These are phyloP conservation scores for Rhododendron simsii DNA, from an alignment of 148 eudicot genomes.

Conservation along the genomic window DNA sequence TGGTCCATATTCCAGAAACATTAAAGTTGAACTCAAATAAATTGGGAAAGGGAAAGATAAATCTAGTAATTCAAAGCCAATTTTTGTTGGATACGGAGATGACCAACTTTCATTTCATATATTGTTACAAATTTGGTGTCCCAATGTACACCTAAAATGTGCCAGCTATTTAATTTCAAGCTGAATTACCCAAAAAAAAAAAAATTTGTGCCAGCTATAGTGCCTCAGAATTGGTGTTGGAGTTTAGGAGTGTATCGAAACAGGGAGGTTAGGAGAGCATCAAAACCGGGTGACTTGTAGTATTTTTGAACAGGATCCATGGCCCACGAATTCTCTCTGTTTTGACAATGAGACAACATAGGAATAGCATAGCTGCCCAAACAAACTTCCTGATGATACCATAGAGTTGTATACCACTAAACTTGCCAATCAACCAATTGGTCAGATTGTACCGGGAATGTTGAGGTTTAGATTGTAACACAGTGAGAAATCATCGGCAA, in stretches of 20 bases:
- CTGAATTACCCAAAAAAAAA: no score
- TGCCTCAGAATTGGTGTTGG: not conserved
- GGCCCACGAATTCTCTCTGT: not conserved
- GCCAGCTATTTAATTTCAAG: no score
- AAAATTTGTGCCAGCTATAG: no score
- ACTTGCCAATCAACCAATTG: not conserved
- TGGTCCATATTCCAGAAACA: not conserved
- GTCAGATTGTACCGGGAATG: not conserved
- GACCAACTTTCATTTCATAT: not conserved
- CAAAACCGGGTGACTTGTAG: not conserved
- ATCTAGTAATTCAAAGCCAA: no score
- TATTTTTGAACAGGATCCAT: not conserved
- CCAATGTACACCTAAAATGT: not conserved
- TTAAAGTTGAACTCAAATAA: no score
- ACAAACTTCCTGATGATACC: not conserved
- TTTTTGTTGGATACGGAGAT: no score
- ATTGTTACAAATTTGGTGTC: not conserved
- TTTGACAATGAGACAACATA: not conserved
- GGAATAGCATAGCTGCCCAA: not conserved
- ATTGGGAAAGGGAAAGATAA: no score
- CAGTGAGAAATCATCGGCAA: not conserved
- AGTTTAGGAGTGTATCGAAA: not conserved
- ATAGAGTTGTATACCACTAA: not conserved
- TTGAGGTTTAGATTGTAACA: not conserved
- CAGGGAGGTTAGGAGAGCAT: not conserved